These are phyloP conservation scores for Colletotrichum simmondsii DNA, from an alignment of 2,329 filamentous ascomycete genomes.

Conservation along the genomic window DNA sequence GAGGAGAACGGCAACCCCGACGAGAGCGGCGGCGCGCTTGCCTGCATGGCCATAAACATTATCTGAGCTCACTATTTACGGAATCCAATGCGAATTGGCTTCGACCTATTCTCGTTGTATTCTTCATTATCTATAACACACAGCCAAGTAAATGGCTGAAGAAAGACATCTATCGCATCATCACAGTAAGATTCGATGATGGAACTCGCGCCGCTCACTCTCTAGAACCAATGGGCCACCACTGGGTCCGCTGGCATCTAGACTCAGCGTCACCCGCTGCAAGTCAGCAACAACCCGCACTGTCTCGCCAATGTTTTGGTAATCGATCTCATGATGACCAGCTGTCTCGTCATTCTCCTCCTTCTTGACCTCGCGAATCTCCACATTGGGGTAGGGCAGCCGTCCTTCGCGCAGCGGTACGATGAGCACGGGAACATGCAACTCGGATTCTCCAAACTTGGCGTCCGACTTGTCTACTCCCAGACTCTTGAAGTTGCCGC, in stretches of 20 bases:
- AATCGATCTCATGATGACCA: conserved; percentile 78
- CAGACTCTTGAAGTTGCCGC: conserved; percentile 79
- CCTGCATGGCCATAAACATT: too few relatives aligned
- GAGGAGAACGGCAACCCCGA: not conserved
- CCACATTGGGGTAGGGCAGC: conserved; percentile 81
- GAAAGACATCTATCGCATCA: too few relatives aligned
- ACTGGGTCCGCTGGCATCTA: conserved; percentile 74
- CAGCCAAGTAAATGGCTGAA: not conserved
- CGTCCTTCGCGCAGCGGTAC: conserved; percentile 84
- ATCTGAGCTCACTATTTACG: not conserved
- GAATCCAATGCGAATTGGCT: not conserved
- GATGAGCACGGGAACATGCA: conserved; percentile 76
- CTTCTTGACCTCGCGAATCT: conserved; percentile 73
- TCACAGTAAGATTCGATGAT: conserved; percentile 50
- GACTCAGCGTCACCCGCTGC: conserved; percentile 76
- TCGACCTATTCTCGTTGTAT: not conserved
- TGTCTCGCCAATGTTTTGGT: conserved; percentile 80
- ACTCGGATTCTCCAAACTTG: conserved; percentile 56
- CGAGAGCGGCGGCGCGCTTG: not conserved
- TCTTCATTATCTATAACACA: not conserved
- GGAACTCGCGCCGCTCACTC: conserved; percentile 57
- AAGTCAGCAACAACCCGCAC: conserved; percentile 80
- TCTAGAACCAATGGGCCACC: conserved; percentile 76
- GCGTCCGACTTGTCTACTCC: conserved; percentile 46
- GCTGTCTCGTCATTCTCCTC: conserved; percentile 38